Base-by-base conservation (phyloP, 2,329 filamentous ascomycete species). In the Diaporthe sp. region DNA sequence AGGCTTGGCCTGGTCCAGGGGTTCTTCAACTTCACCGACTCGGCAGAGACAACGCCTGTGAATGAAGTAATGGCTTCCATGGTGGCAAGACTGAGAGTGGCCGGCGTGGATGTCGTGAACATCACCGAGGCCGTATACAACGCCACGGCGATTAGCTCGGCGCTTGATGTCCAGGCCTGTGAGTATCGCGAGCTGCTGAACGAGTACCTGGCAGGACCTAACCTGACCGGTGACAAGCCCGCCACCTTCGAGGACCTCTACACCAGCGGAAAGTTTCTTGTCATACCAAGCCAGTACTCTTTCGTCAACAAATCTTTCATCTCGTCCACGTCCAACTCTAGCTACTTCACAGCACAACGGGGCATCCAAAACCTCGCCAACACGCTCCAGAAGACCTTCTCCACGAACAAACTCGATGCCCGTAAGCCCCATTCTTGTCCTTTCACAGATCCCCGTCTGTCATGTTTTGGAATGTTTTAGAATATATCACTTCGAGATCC, bases 101-200 rank as follows among this genome's bases (percentile, higher is more conserved):
- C 87, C 7, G 90, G 90, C 15, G 90, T 85, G 6, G 85, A 82
- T 0, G 78, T 92, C 3, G 79, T 92, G 22, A 85, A 87, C 44
- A 88, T 92, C 74, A 85, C 83, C 12, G 84, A 85, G 7, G 57
- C 84, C 1, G 77, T 87, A 22, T 92, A 91, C 80, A 88, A 93
- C 78, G 84, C 88, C 0, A 86, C 86, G 1, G 81, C 84, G 6
- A 87, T 93, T 58, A 80, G 80, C 6, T 79, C 84, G 3, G 81
- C 81, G 0, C 84, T 90, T 22, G 92, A 93, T 78, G 90, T 91
- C 1, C 92, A 94, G 78, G 86, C 85, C 13, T 91, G 86, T 79
- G 92, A 94, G 79, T 92, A 89, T 80, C 86, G 88, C 22, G 85
- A 92, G 79, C 80, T 83, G 31, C 85, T 93, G 78, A 85, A 92